Base-by-base conservation (phyloP, 2,329 filamentous ascomycete genomes). In the Cladosporium velox region DNA sequence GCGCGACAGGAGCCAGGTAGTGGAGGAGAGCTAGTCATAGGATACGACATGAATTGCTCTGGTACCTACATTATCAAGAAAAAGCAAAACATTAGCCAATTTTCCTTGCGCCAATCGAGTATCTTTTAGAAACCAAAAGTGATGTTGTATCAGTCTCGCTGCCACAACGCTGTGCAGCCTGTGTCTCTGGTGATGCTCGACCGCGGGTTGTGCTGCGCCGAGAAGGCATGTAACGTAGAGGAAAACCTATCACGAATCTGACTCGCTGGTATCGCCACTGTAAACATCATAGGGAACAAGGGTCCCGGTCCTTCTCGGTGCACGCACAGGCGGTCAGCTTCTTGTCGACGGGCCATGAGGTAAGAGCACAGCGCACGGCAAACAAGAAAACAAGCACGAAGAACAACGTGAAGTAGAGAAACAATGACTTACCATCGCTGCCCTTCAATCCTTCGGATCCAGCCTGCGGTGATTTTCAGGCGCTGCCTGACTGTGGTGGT, bases 381-480 rank as follows among this genome's bases (percentile, higher is more conserved):
- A 34, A 44, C 47, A 63, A 58, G 44, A 60, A 34, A 24, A 47
- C 15, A 34, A 63, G 58, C 57, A 67, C 57, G 7, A 4, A 34
- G 30, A 47, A 21, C 12, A 28, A 26, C 8, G 14, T 54, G 3
- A 10, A 34, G 44, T 38, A 52, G 38, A 54, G 38, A 59, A 32
- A 59, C 51, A 41, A 44, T 34, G 15, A 78, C 90, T 85, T 82
- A 93, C 91, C 89, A 91, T 80, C 87, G 83, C 70, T 85, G 86
- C 60, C 83, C 83, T 74, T 93, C 88, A 78, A 92, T 88, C 73
- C 90, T 86, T 66, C 86, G 80, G 67, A 94, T 90, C 93, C 93
- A 97, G 49, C 80, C 80, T 60, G 90, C 91, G 67, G 91, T 92
- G 59, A 96, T 90, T 80, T 96, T 96, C 65, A 97, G 78, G 65